Evolutionary conservation across 805 yeast species (phyloP).

Genomic region (Candida xiaguanensis): DNA sequence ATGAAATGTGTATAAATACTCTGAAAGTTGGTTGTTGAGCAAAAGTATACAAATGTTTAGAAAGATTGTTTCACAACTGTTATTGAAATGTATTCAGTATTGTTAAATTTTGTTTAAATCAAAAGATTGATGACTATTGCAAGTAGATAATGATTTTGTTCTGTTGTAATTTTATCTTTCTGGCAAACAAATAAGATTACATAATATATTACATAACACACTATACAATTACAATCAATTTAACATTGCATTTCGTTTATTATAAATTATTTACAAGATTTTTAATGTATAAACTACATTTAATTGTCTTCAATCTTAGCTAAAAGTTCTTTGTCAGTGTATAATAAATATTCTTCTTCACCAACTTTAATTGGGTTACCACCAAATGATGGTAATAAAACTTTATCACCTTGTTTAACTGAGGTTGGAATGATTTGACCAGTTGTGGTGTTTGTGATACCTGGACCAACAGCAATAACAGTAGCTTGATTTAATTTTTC

Average conservation of each 20-base stretch:
- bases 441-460: conserved; percentile 62
- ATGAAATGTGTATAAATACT: background rate
- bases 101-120: too few relatives aligned
- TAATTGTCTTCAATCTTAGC: conserved; percentile 67
- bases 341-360: conserved; percentile 75
- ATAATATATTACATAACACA: too few relatives aligned
- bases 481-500: conserved; percentile 90
- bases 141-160: conserved; percentile 1
- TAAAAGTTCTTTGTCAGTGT: conserved; percentile 91
- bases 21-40: background rate
- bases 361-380: conserved; percentile 87
- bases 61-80: too few relatives aligned
- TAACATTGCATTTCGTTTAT: background rate
- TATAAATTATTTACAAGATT: background rate
- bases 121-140: too few relatives aligned
- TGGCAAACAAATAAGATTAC: background rate
- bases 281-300: background rate
- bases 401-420: conserved; percentile 89
- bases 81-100: too few relatives aligned
- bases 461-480: conserved; percentile 95
- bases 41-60: background rate
- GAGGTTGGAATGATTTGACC: conserved; percentile 72
- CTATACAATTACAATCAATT: too few relatives aligned
- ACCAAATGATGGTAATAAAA: conserved; percentile 90
- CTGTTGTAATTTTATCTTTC: conserved; percentile 3